These are phyloP conservation scores for Sclerotiophoma versabilis DNA, from an alignment of 2,329 filamentous ascomycete species.

Conservation along the genomic window DNA sequence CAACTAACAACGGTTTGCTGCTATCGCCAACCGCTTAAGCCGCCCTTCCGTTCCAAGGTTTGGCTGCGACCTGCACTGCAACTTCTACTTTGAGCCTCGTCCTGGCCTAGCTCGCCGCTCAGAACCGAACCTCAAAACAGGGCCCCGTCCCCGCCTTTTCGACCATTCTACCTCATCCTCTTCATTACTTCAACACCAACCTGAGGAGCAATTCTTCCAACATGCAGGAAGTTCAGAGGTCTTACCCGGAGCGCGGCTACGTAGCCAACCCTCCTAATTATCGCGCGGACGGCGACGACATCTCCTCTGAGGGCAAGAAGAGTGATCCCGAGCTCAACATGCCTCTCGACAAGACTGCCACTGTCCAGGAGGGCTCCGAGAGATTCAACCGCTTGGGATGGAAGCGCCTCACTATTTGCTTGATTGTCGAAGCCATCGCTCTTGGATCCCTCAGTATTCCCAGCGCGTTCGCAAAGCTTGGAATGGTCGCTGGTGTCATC, in stretches of 20 bases:
- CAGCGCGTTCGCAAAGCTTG: constrained; percentile 54
- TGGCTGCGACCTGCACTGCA: constrained; percentile 30
- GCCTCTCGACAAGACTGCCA: constrained; percentile 40
- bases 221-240: constrained; percentile 31
- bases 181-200: background rate
- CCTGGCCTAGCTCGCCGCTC: constrained; percentile 19
- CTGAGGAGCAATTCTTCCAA: constrained; percentile 6
- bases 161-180: background rate
- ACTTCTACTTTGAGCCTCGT: constrained; percentile 24
- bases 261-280: constrained; percentile 28
- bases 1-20: constrained; percentile 3
- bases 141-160: constrained; percentile 16
- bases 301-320: constrained; percentile 41
- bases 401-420: constrained; percentile 58
- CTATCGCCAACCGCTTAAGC: constrained; percentile 2
- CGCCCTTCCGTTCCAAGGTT: constrained; percentile 19
- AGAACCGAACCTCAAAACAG: constrained; percentile 23
- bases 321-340: constrained; percentile 42
- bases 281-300: constrained; percentile 26
- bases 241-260: constrained; percentile 20
- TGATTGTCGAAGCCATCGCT: constrained; percentile 60
- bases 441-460: constrained; percentile 57
- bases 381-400: constrained; percentile 56
- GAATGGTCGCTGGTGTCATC: constrained; percentile 57
- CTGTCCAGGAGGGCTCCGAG: constrained; percentile 46